Evolutionary conservation across 2,329 filamentous ascomycete genomes (phyloP).

Genomic region (Xenoacremonium recifei): DNA sequence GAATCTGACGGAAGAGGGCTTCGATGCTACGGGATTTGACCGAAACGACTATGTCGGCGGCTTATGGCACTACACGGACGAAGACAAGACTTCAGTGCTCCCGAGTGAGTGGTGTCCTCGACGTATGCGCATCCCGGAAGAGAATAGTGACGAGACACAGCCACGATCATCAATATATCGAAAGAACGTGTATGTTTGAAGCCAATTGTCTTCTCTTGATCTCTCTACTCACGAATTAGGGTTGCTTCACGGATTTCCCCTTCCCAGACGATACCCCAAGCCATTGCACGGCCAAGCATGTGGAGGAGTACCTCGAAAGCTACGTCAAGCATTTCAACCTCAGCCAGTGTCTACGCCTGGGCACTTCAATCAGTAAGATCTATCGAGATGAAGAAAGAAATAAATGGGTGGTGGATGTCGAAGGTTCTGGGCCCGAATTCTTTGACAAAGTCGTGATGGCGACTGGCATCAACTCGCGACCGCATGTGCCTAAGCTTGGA

Average conservation of each 20-base stretch:
- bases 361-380: conserved; percentile 18
- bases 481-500: conserved; percentile 34
- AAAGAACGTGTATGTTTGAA: conserved; percentile 27
- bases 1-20: conserved; percentile 42
- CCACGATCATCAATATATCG: conserved; percentile 31
- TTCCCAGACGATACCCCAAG: conserved; percentile 27
- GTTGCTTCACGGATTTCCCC: conserved; percentile 35
- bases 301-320: conserved; percentile 31
- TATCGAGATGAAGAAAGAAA: conserved; percentile 14
- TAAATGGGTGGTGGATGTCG: conserved; percentile 28
- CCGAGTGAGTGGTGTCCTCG: conserved; percentile 28
- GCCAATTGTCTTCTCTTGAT: too few species aligned
- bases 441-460: conserved; percentile 39
- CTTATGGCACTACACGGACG: conserved; percentile 40
- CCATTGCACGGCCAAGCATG: conserved; percentile 21
- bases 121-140: neutral
- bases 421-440: conserved; percentile 16
- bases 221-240: too few species aligned
- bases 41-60: conserved; percentile 39
- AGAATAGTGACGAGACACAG: conserved; percentile 12
- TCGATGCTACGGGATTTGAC: conserved; percentile 43
- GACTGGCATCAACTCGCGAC: conserved; percentile 32
- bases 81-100: conserved; percentile 38
- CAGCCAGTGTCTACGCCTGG: conserved; percentile 22
- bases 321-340: conserved; percentile 34